Evolutionary conservation across 1,284 basidiomycete species (phyloP), one percentile per base, ranked within the genome.

Genomic region (Ustilago curta): DNA sequence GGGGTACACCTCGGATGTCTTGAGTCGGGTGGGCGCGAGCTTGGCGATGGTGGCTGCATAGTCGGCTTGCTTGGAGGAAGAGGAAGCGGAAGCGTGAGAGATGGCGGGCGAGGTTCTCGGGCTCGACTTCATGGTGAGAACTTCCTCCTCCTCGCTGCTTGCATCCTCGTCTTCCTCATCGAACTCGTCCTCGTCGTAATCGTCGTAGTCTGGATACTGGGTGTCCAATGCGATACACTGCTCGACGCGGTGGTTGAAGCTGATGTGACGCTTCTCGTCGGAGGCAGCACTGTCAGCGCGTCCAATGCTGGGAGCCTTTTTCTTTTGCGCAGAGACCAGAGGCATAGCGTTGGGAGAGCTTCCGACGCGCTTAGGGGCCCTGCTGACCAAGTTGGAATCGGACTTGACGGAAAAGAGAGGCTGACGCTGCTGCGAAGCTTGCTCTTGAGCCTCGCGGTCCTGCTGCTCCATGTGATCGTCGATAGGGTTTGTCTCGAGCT

Each of bases 241-340:
- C 86, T 98, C 94, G 40, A 99, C 96, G 82, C 95, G 96, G 1
- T 95, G 96, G 86, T 98, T 98, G 89, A 99, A 99, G 79, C 90
- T 92, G 87, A 99, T 99, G 85, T 98, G 96, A 70, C 90, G 89
- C 86, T 90, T 91, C 16, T 76, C 74, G 3, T 76, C 74, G 6
- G 70, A 67, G 11, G 35, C 49, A 2, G 48, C 37, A 29, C 74
- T 76, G 48, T 76, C 74, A 29, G 70, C 52, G 23, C 74, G 70
- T n/a, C 48, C 53, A 19, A 62, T 49, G 54, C 50, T 60, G 44
- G 66, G 56, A 19, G 62, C 53, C 48, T 64, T 64, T 31, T 69
- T 62, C 61, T 67, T 67, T 35, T 69, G 65, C 3, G 69, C 73
- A 39, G 68, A 69, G 4, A 68, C 61, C 29, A 71, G 56, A 11